These are phyloP conservation scores for Botrytis aclada DNA, from an alignment of 2,329 filamentous ascomycete species.

Conservation along the genomic window DNA sequence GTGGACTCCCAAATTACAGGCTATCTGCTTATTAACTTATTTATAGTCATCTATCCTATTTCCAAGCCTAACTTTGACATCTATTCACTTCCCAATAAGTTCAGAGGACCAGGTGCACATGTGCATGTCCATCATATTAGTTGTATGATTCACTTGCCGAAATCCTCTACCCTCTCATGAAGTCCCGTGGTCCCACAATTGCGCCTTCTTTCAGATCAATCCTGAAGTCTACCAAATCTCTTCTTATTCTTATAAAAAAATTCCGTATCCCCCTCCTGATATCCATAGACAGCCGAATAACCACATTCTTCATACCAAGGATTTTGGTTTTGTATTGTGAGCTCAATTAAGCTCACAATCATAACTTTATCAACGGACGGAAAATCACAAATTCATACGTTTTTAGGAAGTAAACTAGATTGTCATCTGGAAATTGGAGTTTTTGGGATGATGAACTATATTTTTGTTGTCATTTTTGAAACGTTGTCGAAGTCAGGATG, in stretches of 20 bases:
- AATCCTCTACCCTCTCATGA: rapidly evolving
- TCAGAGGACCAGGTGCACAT: rapidly evolving
- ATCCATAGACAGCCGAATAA: background rate
- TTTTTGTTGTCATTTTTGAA: background rate
- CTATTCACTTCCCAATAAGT: background rate
- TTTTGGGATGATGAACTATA: rapidly evolving
- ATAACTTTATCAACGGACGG: background rate
- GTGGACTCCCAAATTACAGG: too few relatives aligned
- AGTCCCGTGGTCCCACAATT: rapidly evolving
- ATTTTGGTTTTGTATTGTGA: background rate
- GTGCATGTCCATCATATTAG: background rate
- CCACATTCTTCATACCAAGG: rapidly evolving
- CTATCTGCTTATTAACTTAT: too few relatives aligned
- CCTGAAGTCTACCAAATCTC: rapidly evolving
- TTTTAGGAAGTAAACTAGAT: too few relatives aligned
- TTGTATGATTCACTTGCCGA: background rate
- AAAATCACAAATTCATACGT: rapidly evolving
- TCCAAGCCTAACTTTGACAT: background rate
- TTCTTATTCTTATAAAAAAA: background rate
- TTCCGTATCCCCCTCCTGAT: background rate
- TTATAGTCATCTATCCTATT: background rate
- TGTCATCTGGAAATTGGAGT: rapidly evolving
- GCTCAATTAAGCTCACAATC: rapidly evolving
- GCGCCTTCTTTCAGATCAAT: rapidly evolving
- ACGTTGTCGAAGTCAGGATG: rapidly evolving